These are phyloP conservation scores for Elasticomyces elasticus DNA, from an alignment of 495 filamentous ascomycete genomes.

Conservation along the genomic window DNA sequence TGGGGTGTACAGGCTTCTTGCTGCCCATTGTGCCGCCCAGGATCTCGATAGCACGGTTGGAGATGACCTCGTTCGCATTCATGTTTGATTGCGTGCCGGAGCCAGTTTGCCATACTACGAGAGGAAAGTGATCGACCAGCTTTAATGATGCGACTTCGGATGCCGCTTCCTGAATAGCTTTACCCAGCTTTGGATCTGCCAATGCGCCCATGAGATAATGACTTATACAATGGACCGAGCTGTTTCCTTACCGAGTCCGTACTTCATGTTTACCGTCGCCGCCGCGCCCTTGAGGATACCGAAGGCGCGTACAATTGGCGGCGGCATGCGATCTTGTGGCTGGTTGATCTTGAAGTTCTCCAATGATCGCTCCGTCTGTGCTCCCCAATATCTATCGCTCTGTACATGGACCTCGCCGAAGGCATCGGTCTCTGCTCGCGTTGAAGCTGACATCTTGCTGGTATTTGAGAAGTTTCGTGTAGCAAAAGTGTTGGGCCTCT, in stretches of 20 bases:
- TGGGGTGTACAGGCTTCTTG: slow-evolving; percentile 98
- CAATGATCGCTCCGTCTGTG: slow-evolving; percentile 93
- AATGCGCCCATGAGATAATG: slow-evolving; percentile 10
- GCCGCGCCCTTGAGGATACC: slow-evolving; percentile 97
- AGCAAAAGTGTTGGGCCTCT: not conserved
- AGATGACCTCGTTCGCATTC: slow-evolving; percentile 99
- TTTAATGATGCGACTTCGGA: slow-evolving; percentile 88
- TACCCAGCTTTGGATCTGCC: slow-evolving; percentile 76
- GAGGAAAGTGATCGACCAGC: slow-evolving; percentile 93
- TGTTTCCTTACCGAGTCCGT: slow-evolving; percentile 67
- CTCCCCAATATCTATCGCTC: slow-evolving; percentile 96
- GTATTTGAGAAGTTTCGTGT: slow-evolving; percentile 19
- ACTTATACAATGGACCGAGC: not conserved
- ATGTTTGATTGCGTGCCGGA: slow-evolving; percentile 99
- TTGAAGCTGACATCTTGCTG: slow-evolving; percentile 31
- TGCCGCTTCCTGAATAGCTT: slow-evolving; percentile 90
- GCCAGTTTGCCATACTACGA: slow-evolving; percentile 98
- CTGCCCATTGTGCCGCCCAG: slow-evolving; percentile 84
- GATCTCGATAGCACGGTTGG: slow-evolving; percentile 97
- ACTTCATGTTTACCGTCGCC: slow-evolving; percentile 91
- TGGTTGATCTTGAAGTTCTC: slow-evolving; percentile 99
- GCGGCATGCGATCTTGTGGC: slow-evolving; percentile 96
- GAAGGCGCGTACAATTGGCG: slow-evolving; percentile 82
- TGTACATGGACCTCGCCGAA: slow-evolving; percentile 91
- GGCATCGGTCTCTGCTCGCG: slow-evolving; percentile 85